phyloP scores from a whole-genome alignment of 2,329 filamentous ascomycete genomes.

The Colletotrichum sidae region DNA sequence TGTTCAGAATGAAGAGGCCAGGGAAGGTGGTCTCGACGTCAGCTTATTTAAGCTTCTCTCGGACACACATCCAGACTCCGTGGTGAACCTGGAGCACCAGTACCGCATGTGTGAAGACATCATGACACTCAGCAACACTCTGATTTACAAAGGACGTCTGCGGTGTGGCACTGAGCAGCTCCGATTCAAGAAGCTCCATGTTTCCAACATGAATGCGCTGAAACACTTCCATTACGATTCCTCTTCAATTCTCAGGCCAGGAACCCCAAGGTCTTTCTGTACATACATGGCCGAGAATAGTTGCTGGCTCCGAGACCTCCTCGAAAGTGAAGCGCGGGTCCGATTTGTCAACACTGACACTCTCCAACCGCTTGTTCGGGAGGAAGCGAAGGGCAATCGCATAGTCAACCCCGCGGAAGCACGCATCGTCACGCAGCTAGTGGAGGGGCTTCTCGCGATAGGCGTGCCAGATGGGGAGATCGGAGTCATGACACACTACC shows the following conservation, averaged over 20 bases:
- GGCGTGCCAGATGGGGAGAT: slow-evolving; percentile 83
- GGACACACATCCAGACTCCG: slow-evolving; percentile 86
- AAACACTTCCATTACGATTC: slow-evolving; percentile 69
- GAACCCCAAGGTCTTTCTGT: slow-evolving; percentile 66
- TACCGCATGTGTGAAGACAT: slow-evolving; percentile 99
- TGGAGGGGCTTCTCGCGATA: slow-evolving; percentile 79
- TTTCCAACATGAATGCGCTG: slow-evolving; percentile 75
- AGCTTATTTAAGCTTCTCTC: slow-evolving; percentile 95
- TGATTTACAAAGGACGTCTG: slow-evolving; percentile 92
- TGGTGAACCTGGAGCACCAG: slow-evolving; percentile 93
- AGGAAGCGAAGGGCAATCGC: slow-evolving; percentile 83
- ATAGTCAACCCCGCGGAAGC: slow-evolving; percentile 92
- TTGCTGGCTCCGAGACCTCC: slow-evolving; percentile 83
- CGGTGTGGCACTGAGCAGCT: slow-evolving; percentile 88
- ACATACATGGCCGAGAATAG: slow-evolving; percentile 55
- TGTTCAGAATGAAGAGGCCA: slow-evolving; percentile 91
- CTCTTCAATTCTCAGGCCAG: slow-evolving; percentile 54
- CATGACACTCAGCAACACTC: slow-evolving; percentile 90
- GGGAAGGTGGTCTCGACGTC: slow-evolving; percentile 87
- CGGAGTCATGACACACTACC: slow-evolving; percentile 97
- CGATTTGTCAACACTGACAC: slow-evolving; percentile 91
- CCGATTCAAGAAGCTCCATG: slow-evolving; percentile 73
- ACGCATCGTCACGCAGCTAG: slow-evolving; percentile 80
- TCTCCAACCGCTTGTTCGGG: slow-evolving; percentile 72
- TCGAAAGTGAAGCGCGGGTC: slow-evolving; percentile 79